A percentile compares a stretch with the other conserved stretches of the same genome.
Evolutionary conservation across 2,329 filamentous ascomycete species (phyloP).

Genomic region (Hymenoscyphus fructigenus): DNA sequence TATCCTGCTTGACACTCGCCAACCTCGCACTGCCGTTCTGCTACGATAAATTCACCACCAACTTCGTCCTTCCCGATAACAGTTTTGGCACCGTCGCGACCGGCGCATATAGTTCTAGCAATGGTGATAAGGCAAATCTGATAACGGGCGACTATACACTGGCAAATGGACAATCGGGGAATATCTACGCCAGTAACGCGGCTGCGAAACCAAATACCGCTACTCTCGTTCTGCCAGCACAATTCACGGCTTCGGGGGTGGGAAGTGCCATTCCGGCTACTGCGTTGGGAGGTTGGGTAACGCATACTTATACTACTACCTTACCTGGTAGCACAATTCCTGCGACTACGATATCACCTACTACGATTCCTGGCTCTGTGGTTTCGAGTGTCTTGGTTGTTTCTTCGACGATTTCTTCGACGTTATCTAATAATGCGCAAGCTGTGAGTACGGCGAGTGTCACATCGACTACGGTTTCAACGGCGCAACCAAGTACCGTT

Average conservation of each 20-base stretch:
- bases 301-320: conserved; percentile 34
- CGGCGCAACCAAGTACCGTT: conserved; percentile 11
- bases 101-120: conserved; percentile 42
- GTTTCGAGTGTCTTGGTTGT: conserved; percentile 6
- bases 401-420: background rate
- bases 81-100: conserved; percentile 46
- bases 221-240: conserved; percentile 44
- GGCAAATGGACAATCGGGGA: conserved; percentile 40
- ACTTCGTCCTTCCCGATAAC: conserved; percentile 47
- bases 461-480: conserved; percentile 2
- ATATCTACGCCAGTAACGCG: conserved; percentile 44
- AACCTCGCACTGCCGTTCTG: conserved; percentile 46
- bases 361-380: conserved; percentile 12
- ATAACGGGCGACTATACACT: conserved; percentile 45
- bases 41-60: conserved; percentile 53
- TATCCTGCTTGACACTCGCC: conserved; percentile 30
- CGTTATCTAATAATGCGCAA: background rate
- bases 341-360: conserved; percentile 24
- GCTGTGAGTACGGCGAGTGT: background rate
- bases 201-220: conserved; percentile 44
- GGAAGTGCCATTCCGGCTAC: conserved; percentile 46
- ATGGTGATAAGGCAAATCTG: conserved; percentile 43
- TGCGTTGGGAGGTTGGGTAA: conserved; percentile 41
- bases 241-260: conserved; percentile 46
- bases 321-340: conserved; percentile 20